A percentile compares a stretch with the other conserved stretches of the same genome.
Evolutionary conservation across 1,284 basidiomycete genomes (phyloP).

Genomic region (Naganishia sp.): DNA sequence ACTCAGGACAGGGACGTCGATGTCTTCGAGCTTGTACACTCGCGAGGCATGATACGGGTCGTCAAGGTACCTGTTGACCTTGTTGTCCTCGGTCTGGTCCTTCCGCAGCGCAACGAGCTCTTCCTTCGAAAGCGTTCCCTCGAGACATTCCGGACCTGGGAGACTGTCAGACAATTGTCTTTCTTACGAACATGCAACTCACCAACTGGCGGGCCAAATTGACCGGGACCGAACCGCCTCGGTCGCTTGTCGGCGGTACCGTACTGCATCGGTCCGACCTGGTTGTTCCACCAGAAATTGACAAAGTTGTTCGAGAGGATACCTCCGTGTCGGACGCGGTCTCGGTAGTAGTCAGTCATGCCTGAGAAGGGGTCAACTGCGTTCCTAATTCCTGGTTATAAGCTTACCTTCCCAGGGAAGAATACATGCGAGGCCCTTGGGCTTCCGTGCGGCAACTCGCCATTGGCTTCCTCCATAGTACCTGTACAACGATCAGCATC

Average conservation of each 20-base stretch:
- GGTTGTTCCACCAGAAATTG: constrained; percentile 45
- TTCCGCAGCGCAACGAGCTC: constrained; percentile 41
- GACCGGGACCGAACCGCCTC: constrained; percentile 35
- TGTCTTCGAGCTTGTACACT: constrained; percentile 43
- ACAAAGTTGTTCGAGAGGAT: constrained; percentile 47
- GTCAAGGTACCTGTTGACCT: constrained; percentile 40
- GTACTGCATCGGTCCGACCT: constrained; percentile 47
- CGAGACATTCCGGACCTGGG: constrained; percentile 39
- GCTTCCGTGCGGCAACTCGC: constrained; percentile 48
- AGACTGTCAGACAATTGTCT: neutral
- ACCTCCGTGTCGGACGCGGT: constrained; percentile 46
- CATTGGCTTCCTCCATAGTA: constrained; percentile 50
- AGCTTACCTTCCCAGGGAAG: constrained; percentile 46
- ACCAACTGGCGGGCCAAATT: constrained; percentile 21
- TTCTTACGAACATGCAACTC: neutral
- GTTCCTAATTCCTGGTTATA: too few species aligned
- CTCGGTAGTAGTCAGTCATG: constrained; percentile 50
- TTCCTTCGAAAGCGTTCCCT: constrained; percentile 41
- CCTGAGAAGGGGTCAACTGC: constrained; percentile 25
- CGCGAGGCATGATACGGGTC: constrained; percentile 44
- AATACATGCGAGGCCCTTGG: constrained; percentile 49
- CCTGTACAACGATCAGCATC: constrained; percentile 6
- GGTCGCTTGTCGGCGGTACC: constrained; percentile 38
- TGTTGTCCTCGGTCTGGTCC: constrained; percentile 45
- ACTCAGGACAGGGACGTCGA: constrained; percentile 45